Conservation (phyloP, 2,329 filamentous ascomycete species). For the Pyrenophora seminiperda region DNA sequence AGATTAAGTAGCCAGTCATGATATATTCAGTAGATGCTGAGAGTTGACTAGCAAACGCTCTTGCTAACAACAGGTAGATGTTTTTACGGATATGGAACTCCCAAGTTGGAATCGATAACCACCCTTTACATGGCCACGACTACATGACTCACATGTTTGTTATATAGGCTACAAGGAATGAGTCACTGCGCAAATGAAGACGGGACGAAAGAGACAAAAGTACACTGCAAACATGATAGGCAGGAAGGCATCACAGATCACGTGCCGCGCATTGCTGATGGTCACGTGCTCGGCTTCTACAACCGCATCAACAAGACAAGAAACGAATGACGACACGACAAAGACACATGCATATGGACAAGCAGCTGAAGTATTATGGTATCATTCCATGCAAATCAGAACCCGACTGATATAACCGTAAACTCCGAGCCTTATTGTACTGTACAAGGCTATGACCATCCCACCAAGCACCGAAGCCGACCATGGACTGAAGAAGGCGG, state of each 20-base stretch:
- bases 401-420: constrained; percentile 36
- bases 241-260: background rate
- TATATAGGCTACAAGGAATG: no score
- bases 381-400: constrained; percentile 40
- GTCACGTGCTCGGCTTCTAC: no score
- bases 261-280: no score
- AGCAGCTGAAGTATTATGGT: constrained; percentile 34
- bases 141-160: no score
- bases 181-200: no score
- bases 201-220: background rate
- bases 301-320: background rate
- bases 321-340: constrained; percentile 7
- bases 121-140: no score
- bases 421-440: constrained; percentile 40
- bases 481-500: constrained; percentile 54
- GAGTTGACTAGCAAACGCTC: no score
- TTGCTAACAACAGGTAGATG: no score
- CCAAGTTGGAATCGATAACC: no score
- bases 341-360: background rate
- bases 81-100: no score
- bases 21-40: no score
- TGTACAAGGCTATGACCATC: constrained; percentile 43
- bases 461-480: constrained; percentile 61
- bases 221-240: background rate
- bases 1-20: no score